Evolutionary conservation across 2,329 filamentous ascomycete genomes (phyloP).

Genomic region (Aspergillus tamarii): DNA sequence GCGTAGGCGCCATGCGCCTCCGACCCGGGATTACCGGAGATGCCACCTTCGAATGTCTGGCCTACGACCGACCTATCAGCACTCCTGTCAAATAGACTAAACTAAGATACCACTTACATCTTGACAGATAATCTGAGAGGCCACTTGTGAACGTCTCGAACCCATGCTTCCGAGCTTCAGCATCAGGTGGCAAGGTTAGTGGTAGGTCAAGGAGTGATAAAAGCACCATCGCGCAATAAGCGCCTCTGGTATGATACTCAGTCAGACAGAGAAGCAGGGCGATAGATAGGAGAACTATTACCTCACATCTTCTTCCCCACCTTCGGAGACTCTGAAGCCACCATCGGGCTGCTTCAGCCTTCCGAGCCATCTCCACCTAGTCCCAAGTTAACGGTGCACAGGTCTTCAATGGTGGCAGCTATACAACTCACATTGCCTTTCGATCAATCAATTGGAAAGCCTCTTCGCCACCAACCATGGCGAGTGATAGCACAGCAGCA

Average conservation of each 20-base stretch:
- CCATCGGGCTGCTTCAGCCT: constrained; percentile 83
- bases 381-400: constrained; percentile 25
- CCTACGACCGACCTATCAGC: constrained; percentile 51
- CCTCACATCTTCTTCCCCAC: constrained; percentile 92
- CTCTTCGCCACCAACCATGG: constrained; percentile 75
- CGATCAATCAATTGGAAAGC: constrained; percentile 78
- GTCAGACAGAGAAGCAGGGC: constrained; percentile 22
- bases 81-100: constrained; percentile 7
- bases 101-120: constrained; percentile 62
- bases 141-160: constrained; percentile 69
- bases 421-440: constrained; percentile 63
- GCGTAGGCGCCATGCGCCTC: constrained; percentile 97
- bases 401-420: constrained; percentile 1
- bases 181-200: constrained; percentile 72
- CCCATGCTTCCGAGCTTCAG: constrained; percentile 67
- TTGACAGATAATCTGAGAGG: constrained; percentile 76
- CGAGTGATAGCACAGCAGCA: constrained; percentile 76
- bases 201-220: constrained; percentile 84
- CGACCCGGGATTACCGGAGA: constrained; percentile 79
- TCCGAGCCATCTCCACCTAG: constrained; percentile 81
- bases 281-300: constrained; percentile 42
- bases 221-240: constrained; percentile 86
- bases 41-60: constrained; percentile 93
- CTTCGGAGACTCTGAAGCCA: constrained; percentile 83
- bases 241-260: constrained; percentile 62